Base-by-base conservation (phyloP, 1,284 basidiomycete species). In the Apiotrichum siamense region DNA sequence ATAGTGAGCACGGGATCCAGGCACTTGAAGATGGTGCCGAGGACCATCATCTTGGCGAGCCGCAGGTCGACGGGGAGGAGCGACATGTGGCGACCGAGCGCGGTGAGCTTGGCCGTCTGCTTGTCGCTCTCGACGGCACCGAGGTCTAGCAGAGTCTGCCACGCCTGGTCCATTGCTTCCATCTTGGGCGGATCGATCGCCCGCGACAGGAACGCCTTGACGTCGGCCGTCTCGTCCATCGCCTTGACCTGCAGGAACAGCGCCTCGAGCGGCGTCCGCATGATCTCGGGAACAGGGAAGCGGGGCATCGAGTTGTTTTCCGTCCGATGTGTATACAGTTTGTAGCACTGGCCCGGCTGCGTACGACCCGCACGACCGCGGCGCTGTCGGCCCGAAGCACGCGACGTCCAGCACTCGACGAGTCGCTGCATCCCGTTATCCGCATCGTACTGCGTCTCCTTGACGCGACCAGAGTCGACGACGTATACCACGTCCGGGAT, bases 301-400 rank as follows among this genome's bases (percentile, higher is more conserved):
- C 78, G 73, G 2, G 76, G 76, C 85, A 93, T 86, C 41, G 77
- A 78, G 52, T 78, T 77, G 63, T 85, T 84, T 62, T 88, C 87
- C 51, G 80, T 81, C 49, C 81, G 73, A 3, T 74, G 78, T 0
- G 87, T 88, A 70, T 87, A 96, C 3, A 96, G 77, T 70, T 91
- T 90, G 75, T 86, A 92, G 70, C 88, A 75, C 62, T 73, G 74
- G 2, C 89, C 89, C 1, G 87, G 84, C 63, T 83, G 83, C 1
- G 87, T 92, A 58, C 93, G 83, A 25, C 92, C 93, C 0, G 93
- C 92, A 67, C 92, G 82, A 59, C 92, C 93, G 47, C 91, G 78
- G 46, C 92, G 79, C 68, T 97, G 92, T 57, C 81, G 79, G 6
- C 85, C 87, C 3, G 87, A 86, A 0, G 93, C 92, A 37, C 81